phyloP scores from a whole-genome alignment of 805 yeast genomes.

The Ogataea henricii region DNA sequence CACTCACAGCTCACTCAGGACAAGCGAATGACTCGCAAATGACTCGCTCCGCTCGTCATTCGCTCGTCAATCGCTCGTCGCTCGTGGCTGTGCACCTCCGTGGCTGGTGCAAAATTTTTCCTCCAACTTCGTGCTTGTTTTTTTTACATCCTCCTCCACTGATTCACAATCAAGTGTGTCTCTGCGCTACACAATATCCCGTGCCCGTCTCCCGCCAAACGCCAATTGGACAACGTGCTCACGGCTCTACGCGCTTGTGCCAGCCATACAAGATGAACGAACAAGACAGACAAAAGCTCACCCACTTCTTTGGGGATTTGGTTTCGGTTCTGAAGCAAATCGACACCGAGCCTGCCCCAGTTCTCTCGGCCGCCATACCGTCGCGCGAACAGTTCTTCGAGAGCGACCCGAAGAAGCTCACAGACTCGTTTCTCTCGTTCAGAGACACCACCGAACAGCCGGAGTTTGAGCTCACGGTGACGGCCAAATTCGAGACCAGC shows the following conservation, averaged over 20 bases:
- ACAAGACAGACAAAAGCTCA: not conserved
- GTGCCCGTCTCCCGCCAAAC: not conserved
- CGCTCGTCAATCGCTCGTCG: not conserved
- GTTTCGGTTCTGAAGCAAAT: constrained; percentile 23
- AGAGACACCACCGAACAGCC: constrained; percentile 35
- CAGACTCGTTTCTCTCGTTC: constrained; percentile 42
- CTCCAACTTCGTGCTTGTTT: constrained; percentile 2
- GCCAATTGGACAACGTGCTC: not conserved
- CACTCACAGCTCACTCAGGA: too few relatives aligned
- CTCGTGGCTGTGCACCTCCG: not conserved
- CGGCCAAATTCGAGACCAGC: constrained; percentile 39
- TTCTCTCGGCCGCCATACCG: constrained; percentile 40
- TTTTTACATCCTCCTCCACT: not conserved
- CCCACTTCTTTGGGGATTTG: constrained; percentile 23
- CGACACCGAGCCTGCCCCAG: constrained; percentile 22
- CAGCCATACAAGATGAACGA: not conserved
- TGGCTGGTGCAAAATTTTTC: not conserved
- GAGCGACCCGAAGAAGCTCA: constrained; percentile 43
- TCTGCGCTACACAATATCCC: not conserved
- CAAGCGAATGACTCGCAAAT: not conserved
- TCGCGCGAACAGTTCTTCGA: constrained; percentile 44
- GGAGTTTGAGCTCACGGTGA: constrained; percentile 29
- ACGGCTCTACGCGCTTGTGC: too few relatives aligned
- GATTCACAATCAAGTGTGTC: not conserved
- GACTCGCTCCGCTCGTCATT: not conserved